Conservation (phyloP, 116 monocot species). For the Zostera marina region DNA sequence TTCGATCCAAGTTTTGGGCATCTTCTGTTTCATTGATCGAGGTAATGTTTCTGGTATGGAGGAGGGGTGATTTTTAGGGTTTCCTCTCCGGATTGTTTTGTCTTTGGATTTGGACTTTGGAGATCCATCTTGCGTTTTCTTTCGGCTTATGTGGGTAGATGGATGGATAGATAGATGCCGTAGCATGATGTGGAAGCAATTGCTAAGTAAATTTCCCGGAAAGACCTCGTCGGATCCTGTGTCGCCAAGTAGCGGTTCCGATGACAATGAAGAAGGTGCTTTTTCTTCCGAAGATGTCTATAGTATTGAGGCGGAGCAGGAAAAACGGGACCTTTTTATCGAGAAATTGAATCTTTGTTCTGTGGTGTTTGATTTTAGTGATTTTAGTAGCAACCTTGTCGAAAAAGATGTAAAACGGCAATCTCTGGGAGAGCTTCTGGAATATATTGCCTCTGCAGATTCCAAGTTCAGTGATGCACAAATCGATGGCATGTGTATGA, state of each 20-base stretch:
- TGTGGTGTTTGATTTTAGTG: slow-evolving; percentile 54
- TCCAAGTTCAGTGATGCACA: slow-evolving; percentile 30
- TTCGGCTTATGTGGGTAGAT: neutral
- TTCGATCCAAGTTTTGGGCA: too few relatives aligned
- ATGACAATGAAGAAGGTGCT: slow-evolving; percentile 6
- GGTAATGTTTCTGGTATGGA: too few relatives aligned
- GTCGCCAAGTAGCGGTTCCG: slow-evolving; percentile 4
- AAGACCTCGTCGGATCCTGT: slow-evolving; percentile 26
- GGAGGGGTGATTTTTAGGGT: too few relatives aligned
- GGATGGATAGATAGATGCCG: neutral
- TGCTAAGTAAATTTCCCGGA: slow-evolving; percentile 37
- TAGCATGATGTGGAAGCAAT: slow-evolving; percentile 71
- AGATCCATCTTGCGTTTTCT: neutral
- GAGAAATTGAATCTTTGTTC: slow-evolving; percentile 65
- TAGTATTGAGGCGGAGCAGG: slow-evolving; percentile 30
- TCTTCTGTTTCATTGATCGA: too few relatives aligned
- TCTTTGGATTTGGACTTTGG: too few relatives aligned
- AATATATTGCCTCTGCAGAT: slow-evolving; percentile 11
- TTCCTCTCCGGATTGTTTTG: too few relatives aligned
- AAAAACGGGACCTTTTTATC: slow-evolving; percentile 45
- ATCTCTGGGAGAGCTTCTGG: slow-evolving; percentile 16
- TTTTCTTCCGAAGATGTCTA: slow-evolving; percentile 30
- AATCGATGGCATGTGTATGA: slow-evolving; percentile 36
- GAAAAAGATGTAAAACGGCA: slow-evolving; percentile 28
- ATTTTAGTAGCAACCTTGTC: slow-evolving; percentile 16